Evolutionary conservation across 2,329 filamentous ascomycete species (phyloP).

Genomic region (Cytospora piceicola): DNA sequence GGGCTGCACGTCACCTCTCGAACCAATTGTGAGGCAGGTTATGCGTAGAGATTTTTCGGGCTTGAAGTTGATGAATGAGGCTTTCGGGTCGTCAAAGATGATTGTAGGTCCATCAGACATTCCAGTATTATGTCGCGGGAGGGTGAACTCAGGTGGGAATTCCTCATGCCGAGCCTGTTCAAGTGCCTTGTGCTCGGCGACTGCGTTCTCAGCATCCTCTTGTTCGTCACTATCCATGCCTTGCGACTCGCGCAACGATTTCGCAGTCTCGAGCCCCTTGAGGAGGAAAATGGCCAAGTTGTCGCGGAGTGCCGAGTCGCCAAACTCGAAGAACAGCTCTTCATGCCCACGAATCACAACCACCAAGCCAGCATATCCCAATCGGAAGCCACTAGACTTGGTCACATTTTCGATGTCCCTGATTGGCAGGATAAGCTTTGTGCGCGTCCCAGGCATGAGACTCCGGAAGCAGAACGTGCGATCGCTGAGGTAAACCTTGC

Average conservation of each 20-base stretch:
- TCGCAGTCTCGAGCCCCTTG: slow-evolving; percentile 72
- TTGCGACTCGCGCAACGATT: slow-evolving; percentile 71
- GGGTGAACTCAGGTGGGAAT: slow-evolving; percentile 53
- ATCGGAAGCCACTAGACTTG: slow-evolving; percentile 92
- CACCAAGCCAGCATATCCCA: slow-evolving; percentile 88
- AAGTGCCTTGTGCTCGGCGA: slow-evolving; percentile 79
- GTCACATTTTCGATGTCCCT: slow-evolving; percentile 91
- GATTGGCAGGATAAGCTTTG: slow-evolving; percentile 88
- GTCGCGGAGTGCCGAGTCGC: slow-evolving; percentile 75
- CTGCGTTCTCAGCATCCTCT: slow-evolving; percentile 73
- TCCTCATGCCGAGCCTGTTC: slow-evolving; percentile 70
- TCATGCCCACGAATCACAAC: slow-evolving; percentile 94
- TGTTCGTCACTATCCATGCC: slow-evolving; percentile 69
- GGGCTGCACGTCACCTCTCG: slow-evolving; percentile 92
- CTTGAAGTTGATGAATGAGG: slow-evolving; percentile 90
- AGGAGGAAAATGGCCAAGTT: slow-evolving; percentile 85
- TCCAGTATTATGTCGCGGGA: slow-evolving; percentile 51
- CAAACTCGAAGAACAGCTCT: slow-evolving; percentile 95
- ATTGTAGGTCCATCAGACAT: slow-evolving; percentile 70
- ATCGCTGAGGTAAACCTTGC: slow-evolving; percentile 93
- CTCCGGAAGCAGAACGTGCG: slow-evolving; percentile 91
- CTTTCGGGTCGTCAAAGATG: slow-evolving; percentile 84
- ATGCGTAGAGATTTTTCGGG: slow-evolving; percentile 78
- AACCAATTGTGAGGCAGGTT: slow-evolving; percentile 94
- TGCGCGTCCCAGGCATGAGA: slow-evolving; percentile 83